Percentiles rank a stretch among this genome's conserved stretches.
Conservation (phyloP, 805 yeast species). For the Metschnikowia anglica region DNA sequence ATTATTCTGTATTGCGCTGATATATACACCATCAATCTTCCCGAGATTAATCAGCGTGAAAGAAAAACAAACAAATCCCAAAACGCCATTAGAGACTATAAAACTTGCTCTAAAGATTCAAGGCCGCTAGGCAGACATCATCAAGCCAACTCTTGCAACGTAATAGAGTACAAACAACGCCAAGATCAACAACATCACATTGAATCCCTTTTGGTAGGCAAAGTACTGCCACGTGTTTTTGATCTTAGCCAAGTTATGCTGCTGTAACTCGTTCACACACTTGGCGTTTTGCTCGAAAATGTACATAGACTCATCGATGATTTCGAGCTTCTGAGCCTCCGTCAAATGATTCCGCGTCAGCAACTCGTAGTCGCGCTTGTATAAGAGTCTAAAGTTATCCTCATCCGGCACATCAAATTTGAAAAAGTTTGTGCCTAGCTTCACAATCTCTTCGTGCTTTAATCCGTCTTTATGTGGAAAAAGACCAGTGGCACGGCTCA, state of each 20-base stretch:
- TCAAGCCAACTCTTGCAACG: conserved; percentile 1
- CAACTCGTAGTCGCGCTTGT: conserved; percentile 75
- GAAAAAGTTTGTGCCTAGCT: conserved; percentile 62
- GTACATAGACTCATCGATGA: conserved; percentile 64
- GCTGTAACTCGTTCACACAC: conserved; percentile 66
- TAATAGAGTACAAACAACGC: conserved; percentile 28
- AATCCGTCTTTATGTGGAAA: conserved; percentile 74
- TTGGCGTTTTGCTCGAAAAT: conserved; percentile 62
- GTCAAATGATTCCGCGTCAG: conserved; percentile 69
- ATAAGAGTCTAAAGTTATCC: conserved; percentile 58
- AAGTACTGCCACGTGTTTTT: conserved; percentile 55
- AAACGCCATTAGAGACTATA: too few species aligned
- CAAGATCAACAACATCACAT: conserved; percentile 36
- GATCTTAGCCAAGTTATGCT: conserved; percentile 58
- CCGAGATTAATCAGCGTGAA: too few species aligned
- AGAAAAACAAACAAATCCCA: too few species aligned
- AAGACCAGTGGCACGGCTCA: conserved; percentile 64
- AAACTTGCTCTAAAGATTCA: too few species aligned
- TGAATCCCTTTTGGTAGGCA: conserved; percentile 46
- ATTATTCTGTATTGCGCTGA: too few species aligned
- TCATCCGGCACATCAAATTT: conserved; percentile 69
- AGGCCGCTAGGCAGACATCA: conserved; percentile 2
- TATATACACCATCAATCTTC: too few species aligned
- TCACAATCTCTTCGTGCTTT: conserved; percentile 59
- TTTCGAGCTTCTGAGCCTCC: conserved; percentile 67